These are phyloP conservation scores for Metarhizium humberi DNA, from an alignment of 2,329 filamentous ascomycete species.

Conservation along the genomic window DNA sequence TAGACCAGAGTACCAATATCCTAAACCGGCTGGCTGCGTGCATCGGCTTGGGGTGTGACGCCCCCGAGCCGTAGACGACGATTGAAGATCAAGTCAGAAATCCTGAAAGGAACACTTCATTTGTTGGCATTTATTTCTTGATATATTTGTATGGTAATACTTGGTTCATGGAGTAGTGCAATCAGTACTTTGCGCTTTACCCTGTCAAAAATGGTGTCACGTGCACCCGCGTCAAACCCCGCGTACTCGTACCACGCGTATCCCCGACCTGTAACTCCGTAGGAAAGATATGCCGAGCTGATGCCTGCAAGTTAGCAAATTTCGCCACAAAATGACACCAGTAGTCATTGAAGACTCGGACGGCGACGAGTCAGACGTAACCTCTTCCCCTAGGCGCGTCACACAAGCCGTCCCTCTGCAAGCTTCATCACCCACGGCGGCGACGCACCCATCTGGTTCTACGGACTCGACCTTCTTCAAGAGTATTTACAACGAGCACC, in stretches of 20 bases:
- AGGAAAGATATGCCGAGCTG: not conserved
- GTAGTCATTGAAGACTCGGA: slow-evolving; percentile 30
- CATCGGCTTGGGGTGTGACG: too few relatives aligned
- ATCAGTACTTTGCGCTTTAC: too few relatives aligned
- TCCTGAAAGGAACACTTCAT: too few relatives aligned
- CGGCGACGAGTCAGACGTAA: slow-evolving; percentile 16
- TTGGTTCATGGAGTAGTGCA: too few relatives aligned
- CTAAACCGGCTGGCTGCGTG: too few relatives aligned
- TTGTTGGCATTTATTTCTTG: too few relatives aligned
- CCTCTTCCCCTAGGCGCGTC: not conserved
- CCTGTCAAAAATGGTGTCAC: not conserved
- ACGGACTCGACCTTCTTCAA: slow-evolving; percentile 40
- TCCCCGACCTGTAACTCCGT: not conserved
- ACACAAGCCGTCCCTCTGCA: not conserved
- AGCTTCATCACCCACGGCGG: slow-evolving; percentile 13
- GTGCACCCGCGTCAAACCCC: slow-evolving; percentile 1
- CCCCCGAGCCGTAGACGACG: too few relatives aligned
- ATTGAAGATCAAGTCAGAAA: too few relatives aligned
- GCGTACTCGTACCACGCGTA: too few relatives aligned
- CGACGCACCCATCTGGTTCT: slow-evolving; percentile 26
- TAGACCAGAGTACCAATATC: too few relatives aligned
- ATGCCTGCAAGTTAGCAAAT: not conserved
- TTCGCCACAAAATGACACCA: slow-evolving; percentile 10
- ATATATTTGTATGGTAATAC: too few relatives aligned
- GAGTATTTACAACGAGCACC: slow-evolving; percentile 37